A percentile compares a stretch with the other conserved stretches of the same genome.
Conservation (phyloP, 2,329 filamentous ascomycete genomes). For the Diaporthe sp. region DNA sequence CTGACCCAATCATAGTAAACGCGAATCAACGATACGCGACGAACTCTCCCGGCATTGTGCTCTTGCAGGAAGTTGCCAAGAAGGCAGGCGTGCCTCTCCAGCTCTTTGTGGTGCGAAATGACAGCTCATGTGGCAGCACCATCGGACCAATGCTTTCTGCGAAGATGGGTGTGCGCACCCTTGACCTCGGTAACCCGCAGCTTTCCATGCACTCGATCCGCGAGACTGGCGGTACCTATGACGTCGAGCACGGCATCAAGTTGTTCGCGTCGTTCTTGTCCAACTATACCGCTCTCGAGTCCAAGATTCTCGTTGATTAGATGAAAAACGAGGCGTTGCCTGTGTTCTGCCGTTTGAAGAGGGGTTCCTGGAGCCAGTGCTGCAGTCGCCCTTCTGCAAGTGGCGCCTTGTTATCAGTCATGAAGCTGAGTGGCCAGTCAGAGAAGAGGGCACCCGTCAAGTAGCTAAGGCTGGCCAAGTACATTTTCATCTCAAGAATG, state of each 20-base stretch:
- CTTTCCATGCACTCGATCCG: conserved; percentile 97
- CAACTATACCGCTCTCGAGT: conserved; percentile 84
- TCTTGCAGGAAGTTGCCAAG: conserved; percentile 87
- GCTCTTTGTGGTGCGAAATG: conserved; percentile 95
- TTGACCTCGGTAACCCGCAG: conserved; percentile 95
- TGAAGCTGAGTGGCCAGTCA: neutral
- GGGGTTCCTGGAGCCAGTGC: neutral
- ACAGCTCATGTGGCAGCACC: conserved; percentile 93
- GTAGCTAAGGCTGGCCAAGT: neutral
- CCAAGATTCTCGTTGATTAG: conserved; percentile 85
- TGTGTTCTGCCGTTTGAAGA: neutral
- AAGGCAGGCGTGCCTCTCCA: conserved; percentile 85
- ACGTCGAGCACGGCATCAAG: conserved; percentile 87
- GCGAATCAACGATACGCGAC: conserved; percentile 97
- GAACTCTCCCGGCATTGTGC: conserved; percentile 92
- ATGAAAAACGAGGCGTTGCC: neutral
- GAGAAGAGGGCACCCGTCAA: neutral
- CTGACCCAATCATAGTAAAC: conserved; percentile 67
- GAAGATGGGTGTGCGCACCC: conserved; percentile 84
- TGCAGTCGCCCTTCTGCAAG: neutral
- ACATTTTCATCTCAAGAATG: neutral
- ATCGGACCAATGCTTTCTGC: conserved; percentile 98
- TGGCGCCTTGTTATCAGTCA: neutral
- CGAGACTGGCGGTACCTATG: conserved; percentile 88
- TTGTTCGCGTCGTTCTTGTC: conserved; percentile 90